phyloP scores from a whole-genome alignment of 2,329 filamentous ascomycete genomes.

The Aspergillus fructus region DNA sequence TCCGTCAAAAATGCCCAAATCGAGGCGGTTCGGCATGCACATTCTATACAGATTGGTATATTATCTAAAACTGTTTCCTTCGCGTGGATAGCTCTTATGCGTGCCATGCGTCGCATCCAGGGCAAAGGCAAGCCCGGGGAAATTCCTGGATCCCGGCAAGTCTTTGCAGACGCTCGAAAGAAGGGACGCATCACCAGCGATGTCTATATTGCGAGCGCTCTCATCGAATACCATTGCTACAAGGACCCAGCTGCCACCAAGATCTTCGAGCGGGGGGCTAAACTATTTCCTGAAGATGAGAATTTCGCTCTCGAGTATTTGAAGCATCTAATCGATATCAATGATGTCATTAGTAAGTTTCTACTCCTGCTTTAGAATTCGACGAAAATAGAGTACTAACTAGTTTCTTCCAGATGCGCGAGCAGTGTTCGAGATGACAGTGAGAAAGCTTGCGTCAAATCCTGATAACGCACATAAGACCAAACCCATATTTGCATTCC shows the following conservation, averaged over 20 bases:
- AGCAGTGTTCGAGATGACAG: conserved; percentile 92
- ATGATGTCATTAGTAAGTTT: conserved; percentile 85
- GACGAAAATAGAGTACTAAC: conserved; percentile 13
- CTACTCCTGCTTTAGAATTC: not conserved
- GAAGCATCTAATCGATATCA: conserved; percentile 87
- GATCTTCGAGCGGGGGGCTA: conserved; percentile 92
- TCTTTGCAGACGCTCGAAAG: conserved; percentile 86
- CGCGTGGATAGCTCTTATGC: conserved; percentile 91
- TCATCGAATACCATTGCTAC: conserved; percentile 94
- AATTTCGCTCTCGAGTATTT: conserved; percentile 92
- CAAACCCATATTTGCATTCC: conserved; percentile 83
- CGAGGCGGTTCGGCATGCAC: conserved; percentile 61
- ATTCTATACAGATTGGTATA: conserved; percentile 69
- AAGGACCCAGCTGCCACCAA: conserved; percentile 89
- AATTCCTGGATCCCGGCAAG: conserved; percentile 72
- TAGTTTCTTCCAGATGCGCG: conserved; percentile 68
- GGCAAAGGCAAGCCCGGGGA: conserved; percentile 74
- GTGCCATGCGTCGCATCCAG: conserved; percentile 90
- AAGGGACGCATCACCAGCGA: conserved; percentile 88
- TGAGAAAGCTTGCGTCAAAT: conserved; percentile 76
- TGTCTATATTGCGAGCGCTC: conserved; percentile 88
- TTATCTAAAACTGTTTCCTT: conserved; percentile 85
- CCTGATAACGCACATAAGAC: conserved; percentile 72
- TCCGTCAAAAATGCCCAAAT: conserved; percentile 56
- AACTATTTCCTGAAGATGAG: conserved; percentile 91